Conservation (phyloP, 1,284 basidiomycete genomes). For the Taiwanofungus camphoratus region DNA sequence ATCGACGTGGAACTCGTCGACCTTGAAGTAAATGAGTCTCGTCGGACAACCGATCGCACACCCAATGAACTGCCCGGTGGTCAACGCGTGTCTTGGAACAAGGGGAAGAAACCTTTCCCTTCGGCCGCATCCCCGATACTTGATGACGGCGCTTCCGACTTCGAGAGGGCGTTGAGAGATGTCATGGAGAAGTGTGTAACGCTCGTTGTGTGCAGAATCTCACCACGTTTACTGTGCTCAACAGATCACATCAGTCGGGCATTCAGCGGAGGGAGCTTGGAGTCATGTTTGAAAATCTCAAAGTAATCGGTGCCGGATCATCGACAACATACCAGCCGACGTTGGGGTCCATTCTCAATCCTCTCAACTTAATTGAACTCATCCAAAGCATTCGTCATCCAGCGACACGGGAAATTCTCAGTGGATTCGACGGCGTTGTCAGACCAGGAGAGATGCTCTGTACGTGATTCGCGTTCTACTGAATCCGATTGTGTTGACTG, state of each 20-base stretch:
- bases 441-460: slow-evolving; percentile 58
- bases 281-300: slow-evolving; percentile 42
- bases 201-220: background rate
- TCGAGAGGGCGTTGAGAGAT: slow-evolving; percentile 36
- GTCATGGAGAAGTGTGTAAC: slow-evolving; percentile 35
- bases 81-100: too few species aligned
- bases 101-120: too few species aligned
- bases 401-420: slow-evolving; percentile 38
- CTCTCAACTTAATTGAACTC: slow-evolving; percentile 21
- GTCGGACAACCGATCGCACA: too few species aligned
- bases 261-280: slow-evolving; percentile 42
- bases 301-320: slow-evolving; percentile 42
- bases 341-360: slow-evolving; percentile 37
- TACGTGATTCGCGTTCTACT: too few species aligned
- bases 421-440: slow-evolving; percentile 45
- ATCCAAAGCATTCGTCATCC: slow-evolving; percentile 32
- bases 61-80: too few species aligned
- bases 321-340: slow-evolving; percentile 35
- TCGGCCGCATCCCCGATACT: too few species aligned
- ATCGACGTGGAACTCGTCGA: too few species aligned
- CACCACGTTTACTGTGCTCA: background rate
- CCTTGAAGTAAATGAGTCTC: too few species aligned
- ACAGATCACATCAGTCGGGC: slow-evolving; percentile 38
- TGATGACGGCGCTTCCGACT: slow-evolving; percentile 37
- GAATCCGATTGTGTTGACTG: too few species aligned